phyloP scores from a whole-genome alignment of 1,139 yeast species.

The Nematodospora anomalae region DNA sequence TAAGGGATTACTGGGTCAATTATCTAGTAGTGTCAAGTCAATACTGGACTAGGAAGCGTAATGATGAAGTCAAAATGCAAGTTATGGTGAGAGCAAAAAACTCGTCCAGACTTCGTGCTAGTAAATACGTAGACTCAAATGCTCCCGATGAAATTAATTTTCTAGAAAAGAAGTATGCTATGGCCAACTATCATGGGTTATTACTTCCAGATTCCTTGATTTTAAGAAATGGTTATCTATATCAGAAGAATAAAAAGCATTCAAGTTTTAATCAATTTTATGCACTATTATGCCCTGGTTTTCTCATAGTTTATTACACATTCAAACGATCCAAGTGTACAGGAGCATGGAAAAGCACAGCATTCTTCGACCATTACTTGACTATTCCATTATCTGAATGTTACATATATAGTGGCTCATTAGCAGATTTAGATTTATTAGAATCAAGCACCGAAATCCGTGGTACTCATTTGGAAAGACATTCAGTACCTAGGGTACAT shows the following conservation, averaged over 20 bases:
- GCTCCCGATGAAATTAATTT: conserved; percentile 48
- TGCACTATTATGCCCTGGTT: conserved; percentile 72
- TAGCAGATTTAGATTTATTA: conserved; percentile 58
- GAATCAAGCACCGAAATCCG: conserved; percentile 47
- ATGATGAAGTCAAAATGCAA: conserved; percentile 41
- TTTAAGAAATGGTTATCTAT: conserved; percentile 55
- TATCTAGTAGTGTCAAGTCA: conserved; percentile 42
- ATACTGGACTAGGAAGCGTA: conserved; percentile 61
- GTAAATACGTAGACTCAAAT: conserved; percentile 59
- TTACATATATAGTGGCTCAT: conserved; percentile 72
- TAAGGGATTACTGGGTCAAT: conserved; percentile 67
- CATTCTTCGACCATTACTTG: conserved; percentile 48
- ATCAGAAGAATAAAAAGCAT: conserved; percentile 68
- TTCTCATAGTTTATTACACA: conserved; percentile 50
- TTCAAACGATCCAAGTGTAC: conserved; percentile 46
- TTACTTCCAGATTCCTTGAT: conserved; percentile 6
- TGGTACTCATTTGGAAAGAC: conserved; percentile 52
- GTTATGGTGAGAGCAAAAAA: conserved; percentile 47
- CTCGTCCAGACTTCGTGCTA: conserved; percentile 45
- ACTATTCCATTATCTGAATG: conserved; percentile 66
- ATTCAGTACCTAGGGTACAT: conserved; percentile 67
- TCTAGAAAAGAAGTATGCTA: conserved; percentile 46
- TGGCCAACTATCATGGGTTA: conserved; percentile 3
- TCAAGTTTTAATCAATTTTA: conserved; percentile 59
- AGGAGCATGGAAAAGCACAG: conserved; percentile 47